Conservation (phyloP, 805 yeast genomes). For the Saccharomycopsis fodiens region DNA sequence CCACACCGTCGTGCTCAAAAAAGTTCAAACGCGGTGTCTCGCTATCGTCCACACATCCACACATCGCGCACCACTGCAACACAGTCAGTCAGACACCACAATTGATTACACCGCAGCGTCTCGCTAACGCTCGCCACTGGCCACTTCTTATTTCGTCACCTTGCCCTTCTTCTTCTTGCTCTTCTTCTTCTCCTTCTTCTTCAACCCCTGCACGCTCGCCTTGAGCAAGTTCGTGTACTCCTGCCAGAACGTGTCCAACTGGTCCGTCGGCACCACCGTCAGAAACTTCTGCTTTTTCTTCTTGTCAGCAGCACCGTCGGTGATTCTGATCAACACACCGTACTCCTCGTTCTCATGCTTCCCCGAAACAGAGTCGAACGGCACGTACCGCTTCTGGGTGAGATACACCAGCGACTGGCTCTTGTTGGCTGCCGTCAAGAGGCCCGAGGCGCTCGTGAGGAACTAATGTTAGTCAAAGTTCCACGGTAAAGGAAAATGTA, state of each 20-base stretch:
- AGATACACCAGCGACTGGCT: slow-evolving; percentile 45
- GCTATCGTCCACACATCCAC: no score
- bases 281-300: slow-evolving; percentile 51
- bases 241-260: slow-evolving; percentile 68
- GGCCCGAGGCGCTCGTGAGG: slow-evolving; percentile 7
- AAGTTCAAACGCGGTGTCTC: no score
- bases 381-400: slow-evolving; percentile 46
- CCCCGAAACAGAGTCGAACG: slow-evolving; percentile 26
- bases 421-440: slow-evolving; percentile 28
- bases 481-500: no score
- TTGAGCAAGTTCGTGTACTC: slow-evolving; percentile 66
- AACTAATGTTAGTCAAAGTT: slow-evolving; percentile 12
- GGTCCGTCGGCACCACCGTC: slow-evolving; percentile 58
- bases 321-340: slow-evolving; percentile 61
- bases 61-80: not conserved
- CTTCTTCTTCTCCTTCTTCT: slow-evolving; percentile 76
- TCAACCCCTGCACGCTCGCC: slow-evolving; percentile 64
- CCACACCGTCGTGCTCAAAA: no score
- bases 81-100: no score
- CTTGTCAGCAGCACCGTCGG: slow-evolving; percentile 48
- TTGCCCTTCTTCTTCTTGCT: slow-evolving; percentile 42
- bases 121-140: no score
- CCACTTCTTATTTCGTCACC: not conserved
- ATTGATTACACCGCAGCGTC: no score
- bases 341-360: slow-evolving; percentile 29